These are phyloP conservation scores for Lichtheimia ramosa DNA, from an alignment of 371 early-diverging fungal species.

Conservation along the genomic window DNA sequence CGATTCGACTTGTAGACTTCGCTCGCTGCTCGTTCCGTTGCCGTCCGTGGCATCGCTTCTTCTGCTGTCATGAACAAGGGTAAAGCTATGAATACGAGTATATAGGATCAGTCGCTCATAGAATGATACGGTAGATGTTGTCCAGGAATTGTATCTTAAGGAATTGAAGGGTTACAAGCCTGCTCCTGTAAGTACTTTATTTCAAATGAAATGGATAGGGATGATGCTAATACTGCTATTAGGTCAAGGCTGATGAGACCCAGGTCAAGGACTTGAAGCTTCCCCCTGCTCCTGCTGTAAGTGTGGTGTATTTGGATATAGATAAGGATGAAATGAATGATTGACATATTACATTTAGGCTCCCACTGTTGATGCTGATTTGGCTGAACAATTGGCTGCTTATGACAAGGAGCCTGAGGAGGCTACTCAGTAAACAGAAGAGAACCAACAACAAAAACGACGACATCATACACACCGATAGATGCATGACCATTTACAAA, in stretches of 20 bases:
- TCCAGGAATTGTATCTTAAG: constrained; percentile 52
- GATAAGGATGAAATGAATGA: neutral
- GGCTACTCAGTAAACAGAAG: constrained; percentile 30
- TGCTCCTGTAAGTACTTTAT: constrained; percentile 36
- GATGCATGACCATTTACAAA: neutral
- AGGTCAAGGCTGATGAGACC: constrained; percentile 42
- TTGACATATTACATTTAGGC: constrained; percentile 19
- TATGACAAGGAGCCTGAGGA: constrained; percentile 52
- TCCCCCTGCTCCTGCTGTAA: constrained; percentile 50
- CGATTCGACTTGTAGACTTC: constrained; percentile 13
- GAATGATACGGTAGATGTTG: constrained; percentile 33
- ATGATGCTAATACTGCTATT: neutral
- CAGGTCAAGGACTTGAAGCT: constrained; percentile 54
- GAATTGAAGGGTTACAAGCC: constrained; percentile 59
- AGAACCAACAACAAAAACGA: neutral
- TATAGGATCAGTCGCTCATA: neutral
- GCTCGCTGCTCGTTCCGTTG: constrained; percentile 33
- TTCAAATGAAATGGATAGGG: neutral
- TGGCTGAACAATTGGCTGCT: constrained; percentile 46
- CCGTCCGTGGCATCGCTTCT: constrained; percentile 41
- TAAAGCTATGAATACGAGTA: neutral
- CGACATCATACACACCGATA: neutral
- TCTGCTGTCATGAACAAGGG: constrained; percentile 50
- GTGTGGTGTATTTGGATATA: neutral
- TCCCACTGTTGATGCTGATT: constrained; percentile 44